These are phyloP conservation scores for Yamadazyma philogaea DNA, from an alignment of 805 yeast genomes.

Conservation along the genomic window DNA sequence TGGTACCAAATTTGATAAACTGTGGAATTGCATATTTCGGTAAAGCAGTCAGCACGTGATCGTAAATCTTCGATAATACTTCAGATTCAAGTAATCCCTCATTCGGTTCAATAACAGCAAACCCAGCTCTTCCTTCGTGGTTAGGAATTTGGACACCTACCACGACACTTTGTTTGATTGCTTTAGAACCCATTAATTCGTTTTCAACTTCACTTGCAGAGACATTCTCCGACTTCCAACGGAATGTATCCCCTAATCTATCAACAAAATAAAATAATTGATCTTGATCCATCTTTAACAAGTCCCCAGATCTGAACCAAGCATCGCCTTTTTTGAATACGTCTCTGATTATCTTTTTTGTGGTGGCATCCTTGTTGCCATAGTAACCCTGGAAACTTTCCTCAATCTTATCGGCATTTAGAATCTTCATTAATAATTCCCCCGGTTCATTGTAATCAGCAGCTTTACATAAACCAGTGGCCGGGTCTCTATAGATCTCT, in stretches of 20 bases:
- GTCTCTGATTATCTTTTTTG: slow-evolving; percentile 66
- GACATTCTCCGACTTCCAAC: slow-evolving; percentile 97
- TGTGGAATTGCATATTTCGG: slow-evolving; percentile 87
- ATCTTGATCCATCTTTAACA: slow-evolving; percentile 63
- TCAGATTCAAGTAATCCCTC: slow-evolving; percentile 30
- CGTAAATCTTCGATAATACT: slow-evolving; percentile 26
- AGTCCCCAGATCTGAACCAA: slow-evolving; percentile 86
- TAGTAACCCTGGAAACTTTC: slow-evolving; percentile 85
- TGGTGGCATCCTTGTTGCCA: slow-evolving; percentile 76
- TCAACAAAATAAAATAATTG: slow-evolving; percentile 82
- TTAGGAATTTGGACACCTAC: slow-evolving; percentile 83
- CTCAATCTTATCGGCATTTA: slow-evolving; percentile 60
- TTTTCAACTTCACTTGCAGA: slow-evolving; percentile 92
- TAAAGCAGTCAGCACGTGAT: slow-evolving; percentile 39
- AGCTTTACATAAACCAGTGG: slow-evolving; percentile 54
- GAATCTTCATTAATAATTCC: slow-evolving; percentile 76
- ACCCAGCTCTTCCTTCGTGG: slow-evolving; percentile 95
- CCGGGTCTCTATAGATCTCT: slow-evolving; percentile 64
- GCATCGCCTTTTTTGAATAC: slow-evolving; percentile 87
- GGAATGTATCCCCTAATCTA: slow-evolving; percentile 89
- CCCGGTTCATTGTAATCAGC: slow-evolving; percentile 72
- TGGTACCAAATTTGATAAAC: slow-evolving; percentile 62
- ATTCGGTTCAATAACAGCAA: slow-evolving; percentile 65
- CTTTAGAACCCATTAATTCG: slow-evolving; percentile 49
- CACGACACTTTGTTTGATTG: slow-evolving; percentile 68